A percentile compares a stretch with the other conserved stretches of the same genome.
Conservation (phyloP, 2,329 filamentous ascomycete species). For the Phoma sp. region DNA sequence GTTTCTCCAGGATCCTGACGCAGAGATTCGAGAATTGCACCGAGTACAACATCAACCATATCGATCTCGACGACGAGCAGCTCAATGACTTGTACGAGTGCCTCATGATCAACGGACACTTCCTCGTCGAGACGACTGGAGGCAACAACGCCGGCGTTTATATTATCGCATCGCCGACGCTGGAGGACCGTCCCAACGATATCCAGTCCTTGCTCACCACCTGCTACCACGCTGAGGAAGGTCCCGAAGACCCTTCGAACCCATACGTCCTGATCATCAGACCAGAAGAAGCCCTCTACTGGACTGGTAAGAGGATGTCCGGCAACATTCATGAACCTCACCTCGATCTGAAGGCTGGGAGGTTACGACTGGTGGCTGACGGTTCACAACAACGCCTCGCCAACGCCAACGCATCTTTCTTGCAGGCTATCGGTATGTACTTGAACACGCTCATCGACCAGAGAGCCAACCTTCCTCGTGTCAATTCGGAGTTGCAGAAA, state of each 20-base stretch:
- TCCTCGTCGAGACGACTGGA: conserved; percentile 75
- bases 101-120: conserved; percentile 82
- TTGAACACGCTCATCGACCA: conserved; percentile 91
- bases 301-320: conserved; percentile 79
- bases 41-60: conserved; percentile 86
- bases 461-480: conserved; percentile 88
- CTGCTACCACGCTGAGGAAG: conserved; percentile 72
- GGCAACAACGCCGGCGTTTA: conserved; percentile 76
- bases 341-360: conserved; percentile 84
- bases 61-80: conserved; percentile 69
- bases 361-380: conserved; percentile 86
- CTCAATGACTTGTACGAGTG: conserved; percentile 81
- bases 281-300: conserved; percentile 78
- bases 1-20: conserved; percentile 88
- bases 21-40: conserved; percentile 96
- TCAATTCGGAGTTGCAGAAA: conserved; percentile 88
- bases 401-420: conserved; percentile 78
- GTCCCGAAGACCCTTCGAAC: conserved; percentile 74
- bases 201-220: conserved; percentile 86
- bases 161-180: conserved; percentile 81
- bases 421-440: conserved; percentile 80
- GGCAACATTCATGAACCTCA: conserved; percentile 77
- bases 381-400: conserved; percentile 80
- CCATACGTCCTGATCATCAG: conserved; percentile 86
- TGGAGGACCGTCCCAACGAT: conserved; percentile 77